Conservation (phyloP, 768 basidiomycete species). For the Suillus bovinus region DNA sequence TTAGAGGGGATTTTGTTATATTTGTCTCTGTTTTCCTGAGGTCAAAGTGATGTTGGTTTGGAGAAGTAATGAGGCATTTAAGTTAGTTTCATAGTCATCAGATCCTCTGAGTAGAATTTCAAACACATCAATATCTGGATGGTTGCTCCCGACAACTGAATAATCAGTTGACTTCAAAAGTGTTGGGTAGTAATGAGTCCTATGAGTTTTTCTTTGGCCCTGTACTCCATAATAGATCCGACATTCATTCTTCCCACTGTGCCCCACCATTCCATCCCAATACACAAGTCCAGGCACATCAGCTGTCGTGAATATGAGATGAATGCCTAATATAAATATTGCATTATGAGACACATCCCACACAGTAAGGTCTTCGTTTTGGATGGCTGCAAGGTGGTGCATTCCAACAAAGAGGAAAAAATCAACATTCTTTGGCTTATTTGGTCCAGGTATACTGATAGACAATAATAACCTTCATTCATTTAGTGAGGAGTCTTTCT, state of each 20-base stretch:
- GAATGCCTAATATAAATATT: conserved; percentile 2
- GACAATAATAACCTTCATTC: too few relatives aligned
- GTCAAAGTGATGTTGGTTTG: conserved; percentile 22
- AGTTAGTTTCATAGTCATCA: conserved; percentile 1
- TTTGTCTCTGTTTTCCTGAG: conserved; percentile 30
- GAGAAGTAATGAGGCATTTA: conserved; percentile 1
- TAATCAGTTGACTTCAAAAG: conserved; percentile 20
- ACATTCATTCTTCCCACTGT: conserved; percentile 36
- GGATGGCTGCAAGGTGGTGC: too few relatives aligned
- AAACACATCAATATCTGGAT: conserved; percentile 28
- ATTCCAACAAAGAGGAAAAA: too few relatives aligned
- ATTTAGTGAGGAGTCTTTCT: too few relatives aligned
- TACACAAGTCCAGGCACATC: conserved; percentile 13
- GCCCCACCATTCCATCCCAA: conserved; percentile 35
- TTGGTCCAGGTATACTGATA: too few relatives aligned
- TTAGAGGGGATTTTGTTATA: conserved; percentile 21
- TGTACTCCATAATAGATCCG: conserved; percentile 26
- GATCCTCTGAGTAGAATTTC: conserved; percentile 7
- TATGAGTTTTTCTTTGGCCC: conserved; percentile 29
- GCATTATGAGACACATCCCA: too few relatives aligned
- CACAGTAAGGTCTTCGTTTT: too few relatives aligned
- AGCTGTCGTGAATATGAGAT: conserved; percentile 14
- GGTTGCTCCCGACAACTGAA: conserved; percentile 24
- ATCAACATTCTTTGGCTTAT: too few relatives aligned
- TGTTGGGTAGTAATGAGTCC: conserved; percentile 34